Evolutionary conservation across 768 basidiomycete genomes (phyloP).

Genomic region (Mycena chlorophos): DNA sequence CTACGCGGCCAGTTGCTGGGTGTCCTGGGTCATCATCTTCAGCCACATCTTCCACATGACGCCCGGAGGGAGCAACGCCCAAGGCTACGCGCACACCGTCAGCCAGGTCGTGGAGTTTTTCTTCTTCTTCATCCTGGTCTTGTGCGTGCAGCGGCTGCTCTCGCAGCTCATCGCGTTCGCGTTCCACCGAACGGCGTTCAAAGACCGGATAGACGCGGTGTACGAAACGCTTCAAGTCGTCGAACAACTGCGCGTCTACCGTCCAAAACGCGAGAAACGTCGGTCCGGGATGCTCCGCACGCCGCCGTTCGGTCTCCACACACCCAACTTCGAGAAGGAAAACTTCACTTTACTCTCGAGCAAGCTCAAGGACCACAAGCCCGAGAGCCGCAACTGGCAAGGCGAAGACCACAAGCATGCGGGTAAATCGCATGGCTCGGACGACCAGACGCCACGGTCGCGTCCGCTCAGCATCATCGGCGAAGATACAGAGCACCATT

Average conservation of each 20-base stretch:
- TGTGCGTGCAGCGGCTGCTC: constrained; percentile 65
- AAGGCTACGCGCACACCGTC: constrained; percentile 61
- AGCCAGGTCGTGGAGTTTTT: constrained; percentile 66
- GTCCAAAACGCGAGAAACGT: constrained; percentile 42
- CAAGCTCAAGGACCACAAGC: constrained; percentile 18
- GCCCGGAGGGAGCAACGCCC: constrained; percentile 46
- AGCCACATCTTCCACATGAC: constrained; percentile 62
- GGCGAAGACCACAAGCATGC: constrained; percentile 19
- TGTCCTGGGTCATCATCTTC: constrained; percentile 78
- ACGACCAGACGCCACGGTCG: constrained; percentile 4
- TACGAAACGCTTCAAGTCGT: constrained; percentile 55
- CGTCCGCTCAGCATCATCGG: constrained; percentile 21
- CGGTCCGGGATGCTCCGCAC: constrained; percentile 46
- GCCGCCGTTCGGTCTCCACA: constrained; percentile 39
- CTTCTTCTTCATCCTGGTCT: constrained; percentile 71
- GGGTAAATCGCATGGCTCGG: constrained; percentile 25
- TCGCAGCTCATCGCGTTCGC: constrained; percentile 72
- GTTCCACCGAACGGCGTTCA: constrained; percentile 78
- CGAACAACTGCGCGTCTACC: constrained; percentile 67
- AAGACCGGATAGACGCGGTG: constrained; percentile 66
- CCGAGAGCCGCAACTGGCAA: constrained; percentile 22
- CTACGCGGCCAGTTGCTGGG: constrained; percentile 70
- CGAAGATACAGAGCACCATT: constrained; percentile 33
- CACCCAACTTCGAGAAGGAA: constrained; percentile 49
- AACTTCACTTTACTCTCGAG: constrained; percentile 34